phyloP scores from a whole-genome alignment of 805 yeast species.

The Debaryomyces castellii region DNA sequence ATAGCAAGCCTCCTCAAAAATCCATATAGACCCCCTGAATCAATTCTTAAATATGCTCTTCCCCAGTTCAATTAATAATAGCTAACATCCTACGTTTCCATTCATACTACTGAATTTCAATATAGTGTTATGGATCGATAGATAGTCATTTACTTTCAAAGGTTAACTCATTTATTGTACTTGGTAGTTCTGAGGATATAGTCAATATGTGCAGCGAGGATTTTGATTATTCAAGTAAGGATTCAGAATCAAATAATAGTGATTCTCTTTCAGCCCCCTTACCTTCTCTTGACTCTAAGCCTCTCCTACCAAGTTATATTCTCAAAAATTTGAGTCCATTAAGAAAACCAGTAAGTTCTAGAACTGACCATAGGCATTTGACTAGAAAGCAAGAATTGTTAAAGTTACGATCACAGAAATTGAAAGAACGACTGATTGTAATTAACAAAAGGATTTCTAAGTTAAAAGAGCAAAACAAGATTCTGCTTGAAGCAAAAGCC shows the following conservation, averaged over 20 bases:
- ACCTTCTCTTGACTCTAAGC: conserved; percentile 1
- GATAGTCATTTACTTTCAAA: not conserved
- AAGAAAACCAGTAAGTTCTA: not conserved
- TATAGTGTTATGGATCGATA: not conserved
- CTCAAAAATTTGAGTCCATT: conserved; percentile 9
- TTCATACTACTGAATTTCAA: not conserved
- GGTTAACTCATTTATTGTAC: no score
- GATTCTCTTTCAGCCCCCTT: not conserved
- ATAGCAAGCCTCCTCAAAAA: not conserved
- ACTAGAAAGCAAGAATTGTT: conserved; percentile 8
- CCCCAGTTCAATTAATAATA: not conserved
- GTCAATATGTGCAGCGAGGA: not conserved
- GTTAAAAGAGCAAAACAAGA: conserved; percentile 3
- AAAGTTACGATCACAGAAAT: conserved; percentile 5
- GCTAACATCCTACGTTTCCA: not conserved
- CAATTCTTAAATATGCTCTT: not conserved
- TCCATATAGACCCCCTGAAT: not conserved
- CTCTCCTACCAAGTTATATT: conserved; percentile 7
- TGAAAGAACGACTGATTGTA: conserved; percentile 5
- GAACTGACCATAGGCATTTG: not conserved
- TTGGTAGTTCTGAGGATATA: not conserved
- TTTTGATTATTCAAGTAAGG: not conserved
- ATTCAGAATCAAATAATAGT: not conserved
- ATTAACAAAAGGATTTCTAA: conserved; percentile 8
- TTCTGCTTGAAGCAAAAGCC: conserved; percentile 2